Evolutionary conservation across 371 early-diverging fungal genomes (phyloP).

Genomic region (Mortierella sp.): DNA sequence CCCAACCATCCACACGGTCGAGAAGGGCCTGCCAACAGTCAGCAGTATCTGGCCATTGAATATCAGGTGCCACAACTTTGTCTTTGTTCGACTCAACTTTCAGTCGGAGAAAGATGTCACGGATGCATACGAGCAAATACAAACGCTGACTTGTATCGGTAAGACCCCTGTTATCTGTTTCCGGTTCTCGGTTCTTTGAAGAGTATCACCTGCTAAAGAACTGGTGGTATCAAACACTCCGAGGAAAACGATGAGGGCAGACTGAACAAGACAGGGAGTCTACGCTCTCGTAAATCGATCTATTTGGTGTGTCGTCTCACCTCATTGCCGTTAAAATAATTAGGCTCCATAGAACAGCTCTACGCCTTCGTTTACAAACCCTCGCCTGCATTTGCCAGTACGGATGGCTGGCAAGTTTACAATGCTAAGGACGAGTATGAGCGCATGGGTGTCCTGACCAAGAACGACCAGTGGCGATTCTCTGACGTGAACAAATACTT

Average conservation of each 20-base stretch:
- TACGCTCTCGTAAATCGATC: too few relatives aligned
- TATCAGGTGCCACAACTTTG: conserved; percentile 86
- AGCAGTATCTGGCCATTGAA: conserved; percentile 65
- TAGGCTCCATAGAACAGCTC: conserved; percentile 78
- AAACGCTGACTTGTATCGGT: conserved; percentile 76
- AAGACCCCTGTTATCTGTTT: conserved; percentile 17
- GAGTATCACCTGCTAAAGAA: too few relatives aligned
- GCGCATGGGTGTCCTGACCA: conserved; percentile 87
- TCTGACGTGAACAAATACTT: conserved; percentile 81
- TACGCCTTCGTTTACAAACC: conserved; percentile 86
- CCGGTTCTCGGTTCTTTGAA: not conserved
- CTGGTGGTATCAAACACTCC: not conserved
- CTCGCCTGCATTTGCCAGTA: conserved; percentile 57
- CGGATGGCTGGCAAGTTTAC: conserved; percentile 80
- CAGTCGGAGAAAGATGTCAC: conserved; percentile 76
- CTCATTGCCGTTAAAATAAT: conserved; percentile 11
- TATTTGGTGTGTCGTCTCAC: too few relatives aligned
- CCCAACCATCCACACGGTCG: conserved; percentile 86
- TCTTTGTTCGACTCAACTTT: conserved; percentile 77
- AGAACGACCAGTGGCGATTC: conserved; percentile 81
- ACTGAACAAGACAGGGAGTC: too few relatives aligned
- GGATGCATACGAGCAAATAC: conserved; percentile 84
- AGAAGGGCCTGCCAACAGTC: conserved; percentile 66
- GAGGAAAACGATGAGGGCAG: not conserved
- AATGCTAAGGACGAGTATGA: conserved; percentile 84